Conservation (phyloP, 805 yeast genomes). For the Deakozyma indianensis region DNA sequence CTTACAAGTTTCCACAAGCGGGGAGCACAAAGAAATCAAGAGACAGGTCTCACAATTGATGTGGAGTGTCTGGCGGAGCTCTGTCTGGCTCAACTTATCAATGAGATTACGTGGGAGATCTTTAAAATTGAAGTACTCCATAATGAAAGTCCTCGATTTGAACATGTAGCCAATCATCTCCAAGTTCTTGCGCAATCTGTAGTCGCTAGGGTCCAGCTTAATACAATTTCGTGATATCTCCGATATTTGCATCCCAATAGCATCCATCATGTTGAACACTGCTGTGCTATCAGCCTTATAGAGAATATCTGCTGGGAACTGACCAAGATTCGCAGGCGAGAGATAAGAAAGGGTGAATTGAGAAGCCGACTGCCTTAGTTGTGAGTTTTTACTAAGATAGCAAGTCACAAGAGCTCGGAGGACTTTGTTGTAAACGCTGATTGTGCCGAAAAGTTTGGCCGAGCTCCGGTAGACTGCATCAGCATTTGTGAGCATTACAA, state of each 20-base stretch:
- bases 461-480: neutral
- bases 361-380: neutral
- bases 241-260: neutral
- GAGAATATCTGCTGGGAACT: slow-evolving; percentile 1
- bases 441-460: neutral
- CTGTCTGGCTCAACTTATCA: neutral
- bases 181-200: neutral
- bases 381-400: neutral
- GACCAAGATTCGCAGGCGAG: neutral
- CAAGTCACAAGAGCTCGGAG: neutral
- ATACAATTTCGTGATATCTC: neutral
- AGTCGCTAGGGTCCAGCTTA: neutral
- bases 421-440: neutral
- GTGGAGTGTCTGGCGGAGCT: neutral
- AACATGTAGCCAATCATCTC: neutral
- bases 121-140: slow-evolving; percentile 1
- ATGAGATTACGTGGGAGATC: neutral
- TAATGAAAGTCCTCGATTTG: neutral
- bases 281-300: neutral
- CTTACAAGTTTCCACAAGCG: slow-evolving; percentile 35
- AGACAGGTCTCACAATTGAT: neutral
- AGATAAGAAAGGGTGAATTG: neutral
- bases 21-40: slow-evolving; percentile 36
- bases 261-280: neutral
- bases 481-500: neutral